Evolutionary conservation across 768 basidiomycete species (phyloP), one percentile per base, ranked within the genome.

Genomic region (Tephrocybe sp.): DNA sequence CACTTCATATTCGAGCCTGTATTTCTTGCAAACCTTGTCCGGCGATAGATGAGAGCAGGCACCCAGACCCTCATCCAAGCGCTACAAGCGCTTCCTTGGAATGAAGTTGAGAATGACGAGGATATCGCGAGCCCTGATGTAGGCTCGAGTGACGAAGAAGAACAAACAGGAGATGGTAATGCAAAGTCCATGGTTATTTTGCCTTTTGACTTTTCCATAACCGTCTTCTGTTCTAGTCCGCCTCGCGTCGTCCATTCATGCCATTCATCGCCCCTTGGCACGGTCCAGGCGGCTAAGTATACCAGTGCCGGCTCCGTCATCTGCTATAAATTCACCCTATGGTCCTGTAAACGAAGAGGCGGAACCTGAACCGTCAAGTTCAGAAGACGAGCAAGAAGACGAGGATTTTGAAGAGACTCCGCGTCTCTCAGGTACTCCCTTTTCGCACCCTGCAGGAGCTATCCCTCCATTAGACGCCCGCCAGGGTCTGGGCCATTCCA

Each of bases 1-100:
- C 36, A 54, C 34, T 35, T 50, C 45, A 27, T 46, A 45, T 47
- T 30, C 48, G 32, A 36, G 39, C 52, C 49, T 53, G 45, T 31
- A 41, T 50, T 50, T 51, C 58, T 49, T 44, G 49, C 18, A 44
- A 25, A 3, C 31, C 15, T 28, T 38, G 5, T 42, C 3, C 1
- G 21, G 25, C 28, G 55, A 30, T 61, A 93, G 91, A 87, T 93
- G 83, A 85, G 89, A 32, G 82, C 84, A 21, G 91, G 91, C 13
- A 93, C 91, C 2, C 92, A 93, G 63, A 89, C 91, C 2, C 80
- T 93, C 42, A 92, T 93, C 31, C 91, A 92, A 69, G 91, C 89
- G 3, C 74, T 93, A 12, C 91, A 92, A 60, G 91, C 89, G 1
- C 74, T 92, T 34, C 92, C 91, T 16, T 89, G 85, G 86, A 76